Percentiles rank a stretch among this genome's conserved stretches.
These are phyloP conservation scores for Arachis monticola DNA, from an alignment of 331 rosid genomes.

Conservation along the genomic window DNA sequence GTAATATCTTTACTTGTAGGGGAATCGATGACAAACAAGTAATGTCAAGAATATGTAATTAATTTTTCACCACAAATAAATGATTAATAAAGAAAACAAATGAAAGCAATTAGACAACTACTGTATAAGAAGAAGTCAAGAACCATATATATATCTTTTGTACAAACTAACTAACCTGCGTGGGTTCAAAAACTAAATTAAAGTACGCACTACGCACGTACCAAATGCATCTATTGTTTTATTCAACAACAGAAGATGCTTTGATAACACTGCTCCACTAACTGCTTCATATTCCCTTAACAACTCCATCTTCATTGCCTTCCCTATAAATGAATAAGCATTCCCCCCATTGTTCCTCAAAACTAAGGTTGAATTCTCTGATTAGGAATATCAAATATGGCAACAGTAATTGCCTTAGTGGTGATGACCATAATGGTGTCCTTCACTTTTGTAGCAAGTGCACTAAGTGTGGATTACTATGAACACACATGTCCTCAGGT, in stretches of 20 bases:
- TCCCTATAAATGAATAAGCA: constrained; percentile 38
- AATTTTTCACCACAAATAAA: not conserved
- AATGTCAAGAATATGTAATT: not conserved
- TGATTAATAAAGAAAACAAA: not conserved
- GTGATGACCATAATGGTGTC: constrained; percentile 33
- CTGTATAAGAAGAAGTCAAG: not conserved
- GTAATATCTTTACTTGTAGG: not conserved
- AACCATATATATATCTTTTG: constrained; percentile 11
- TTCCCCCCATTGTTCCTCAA: not conserved
- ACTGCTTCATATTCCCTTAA: constrained; percentile 12
- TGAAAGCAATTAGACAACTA: not conserved
- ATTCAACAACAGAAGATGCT: constrained; percentile 26
- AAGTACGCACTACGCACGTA: not conserved
- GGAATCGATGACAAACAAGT: not conserved
- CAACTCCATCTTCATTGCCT: constrained; percentile 40
- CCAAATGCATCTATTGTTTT: constrained; percentile 32
- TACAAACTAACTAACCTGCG: not conserved
- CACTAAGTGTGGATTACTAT: constrained; percentile 52
- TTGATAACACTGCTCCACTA: constrained; percentile 36
- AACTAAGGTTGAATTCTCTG: not conserved
- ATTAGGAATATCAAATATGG: constrained; percentile 53
- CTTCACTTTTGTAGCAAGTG: constrained; percentile 35
- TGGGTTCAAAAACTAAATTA: not conserved
- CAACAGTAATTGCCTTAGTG: not conserved
- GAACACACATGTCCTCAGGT: constrained; percentile 61